A percentile compares a stretch with the other conserved stretches of the same genome.
Conservation (phyloP, 2,329 filamentous ascomycete species). For the Ambrosiella xylebori region DNA sequence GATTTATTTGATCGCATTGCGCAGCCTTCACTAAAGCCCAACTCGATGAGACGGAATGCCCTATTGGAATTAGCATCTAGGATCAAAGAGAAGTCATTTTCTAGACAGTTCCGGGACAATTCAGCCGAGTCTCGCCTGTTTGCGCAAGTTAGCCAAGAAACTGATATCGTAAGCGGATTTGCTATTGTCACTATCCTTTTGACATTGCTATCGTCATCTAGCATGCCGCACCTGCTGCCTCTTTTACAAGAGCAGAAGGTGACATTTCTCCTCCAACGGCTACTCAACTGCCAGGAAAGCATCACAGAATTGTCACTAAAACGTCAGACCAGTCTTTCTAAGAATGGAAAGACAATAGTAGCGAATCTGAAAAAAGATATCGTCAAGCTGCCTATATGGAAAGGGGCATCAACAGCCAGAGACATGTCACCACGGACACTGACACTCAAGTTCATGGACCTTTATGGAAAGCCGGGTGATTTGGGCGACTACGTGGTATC, state of each 20-base stretch:
- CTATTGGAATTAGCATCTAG: constrained; percentile 43
- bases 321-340: constrained; percentile 51
- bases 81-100: constrained; percentile 44
- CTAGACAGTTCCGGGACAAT: constrained; percentile 56
- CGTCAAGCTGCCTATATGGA: constrained; percentile 41
- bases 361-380: constrained; percentile 35
- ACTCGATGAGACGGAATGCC: constrained; percentile 38
- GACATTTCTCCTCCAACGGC: constrained; percentile 34
- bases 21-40: constrained; percentile 26
- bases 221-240: constrained; percentile 40
- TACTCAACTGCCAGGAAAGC: constrained; percentile 37
- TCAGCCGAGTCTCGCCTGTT: constrained; percentile 54
- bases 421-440: constrained; percentile 45
- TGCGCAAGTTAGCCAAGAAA: constrained; percentile 38
- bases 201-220: constrained; percentile 42
- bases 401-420: constrained; percentile 27
- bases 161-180: constrained; percentile 45
- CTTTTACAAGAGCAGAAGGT: constrained; percentile 39
- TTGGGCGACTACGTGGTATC: constrained; percentile 9
- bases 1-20: constrained; percentile 46
- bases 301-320: constrained; percentile 46
- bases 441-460: constrained; percentile 25
- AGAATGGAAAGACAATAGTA: constrained; percentile 40
- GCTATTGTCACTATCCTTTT: constrained; percentile 46
- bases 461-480: constrained; percentile 12